Conservation (phyloP, 805 yeast genomes). For the Pichia deserticola region DNA sequence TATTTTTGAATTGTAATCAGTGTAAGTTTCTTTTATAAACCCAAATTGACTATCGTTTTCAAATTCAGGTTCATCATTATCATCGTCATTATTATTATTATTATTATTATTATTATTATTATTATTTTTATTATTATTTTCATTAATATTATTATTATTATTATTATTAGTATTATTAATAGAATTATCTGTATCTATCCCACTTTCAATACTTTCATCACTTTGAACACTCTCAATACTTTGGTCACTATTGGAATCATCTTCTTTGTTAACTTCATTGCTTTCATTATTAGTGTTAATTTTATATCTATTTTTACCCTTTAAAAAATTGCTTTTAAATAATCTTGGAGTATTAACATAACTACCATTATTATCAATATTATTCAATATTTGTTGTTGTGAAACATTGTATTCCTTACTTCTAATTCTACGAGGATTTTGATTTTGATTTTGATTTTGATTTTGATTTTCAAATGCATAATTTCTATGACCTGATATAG, state of each 20-base stretch:
- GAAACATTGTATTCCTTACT: no score
- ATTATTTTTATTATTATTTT: background rate
- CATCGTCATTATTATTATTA: background rate
- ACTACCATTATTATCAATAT: background rate
- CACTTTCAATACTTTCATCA: background rate
- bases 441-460: background rate
- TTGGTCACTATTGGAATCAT: background rate
- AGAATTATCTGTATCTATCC: no score
- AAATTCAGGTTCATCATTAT: background rate
- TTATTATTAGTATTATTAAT: background rate
- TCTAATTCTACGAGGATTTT: background rate
- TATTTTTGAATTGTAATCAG: no score
- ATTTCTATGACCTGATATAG: conserved; percentile 3
- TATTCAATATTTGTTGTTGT: background rate
- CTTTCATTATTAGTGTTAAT: no score
- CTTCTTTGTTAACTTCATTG: no score
- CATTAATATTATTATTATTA: background rate
- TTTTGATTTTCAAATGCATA: conserved; percentile 1
- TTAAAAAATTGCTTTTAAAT: no score
- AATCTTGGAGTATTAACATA: background rate
- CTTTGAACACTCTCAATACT: conserved; percentile 8
- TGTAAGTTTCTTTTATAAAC: no score
- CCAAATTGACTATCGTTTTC: background rate
- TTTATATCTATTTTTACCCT: no score
- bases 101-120: no score